phyloP scores from a whole-genome alignment of 2,329 filamentous ascomycete genomes.

The Hawksworthiomyces lignivorus region DNA sequence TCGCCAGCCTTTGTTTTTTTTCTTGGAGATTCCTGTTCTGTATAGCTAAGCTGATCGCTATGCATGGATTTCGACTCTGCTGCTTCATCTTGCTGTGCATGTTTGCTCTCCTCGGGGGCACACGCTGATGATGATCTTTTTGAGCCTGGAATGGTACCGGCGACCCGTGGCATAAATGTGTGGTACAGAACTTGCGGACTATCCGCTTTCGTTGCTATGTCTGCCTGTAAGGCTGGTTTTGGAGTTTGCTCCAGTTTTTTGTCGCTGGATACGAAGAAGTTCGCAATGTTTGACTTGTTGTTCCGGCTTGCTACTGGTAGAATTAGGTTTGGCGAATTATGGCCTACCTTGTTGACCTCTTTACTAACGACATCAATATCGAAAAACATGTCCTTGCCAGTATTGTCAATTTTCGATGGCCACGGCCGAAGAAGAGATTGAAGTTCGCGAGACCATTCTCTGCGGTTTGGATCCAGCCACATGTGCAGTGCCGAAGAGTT shows the following conservation, averaged over 20 bases:
- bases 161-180: too few relatives aligned
- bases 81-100: too few relatives aligned
- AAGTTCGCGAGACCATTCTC: constrained; percentile 70
- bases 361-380: constrained; percentile 80
- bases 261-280: constrained; percentile 67
- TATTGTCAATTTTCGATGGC: constrained; percentile 21
- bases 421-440: constrained; percentile 68
- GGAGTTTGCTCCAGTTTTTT: constrained; percentile 34
- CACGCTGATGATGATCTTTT: too few relatives aligned
- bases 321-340: constrained; percentile 77
- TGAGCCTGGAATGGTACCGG: too few relatives aligned
- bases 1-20: too few relatives aligned
- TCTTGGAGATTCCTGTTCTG: too few relatives aligned
- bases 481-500: constrained; percentile 59
- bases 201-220: not conserved
- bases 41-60: too few relatives aligned
- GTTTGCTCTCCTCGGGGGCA: too few relatives aligned
- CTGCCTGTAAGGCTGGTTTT: too few relatives aligned
- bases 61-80: too few relatives aligned
- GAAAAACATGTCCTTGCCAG: constrained; percentile 51
- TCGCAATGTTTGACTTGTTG: constrained; percentile 89
- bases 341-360: constrained; percentile 90
- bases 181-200: too few relatives aligned
- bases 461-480: constrained; percentile 70
- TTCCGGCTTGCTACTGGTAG: constrained; percentile 75